Evolutionary conservation across 176 grass and related monocot species (phyloP).

Genomic region (Cenchrus purpureus): DNA sequence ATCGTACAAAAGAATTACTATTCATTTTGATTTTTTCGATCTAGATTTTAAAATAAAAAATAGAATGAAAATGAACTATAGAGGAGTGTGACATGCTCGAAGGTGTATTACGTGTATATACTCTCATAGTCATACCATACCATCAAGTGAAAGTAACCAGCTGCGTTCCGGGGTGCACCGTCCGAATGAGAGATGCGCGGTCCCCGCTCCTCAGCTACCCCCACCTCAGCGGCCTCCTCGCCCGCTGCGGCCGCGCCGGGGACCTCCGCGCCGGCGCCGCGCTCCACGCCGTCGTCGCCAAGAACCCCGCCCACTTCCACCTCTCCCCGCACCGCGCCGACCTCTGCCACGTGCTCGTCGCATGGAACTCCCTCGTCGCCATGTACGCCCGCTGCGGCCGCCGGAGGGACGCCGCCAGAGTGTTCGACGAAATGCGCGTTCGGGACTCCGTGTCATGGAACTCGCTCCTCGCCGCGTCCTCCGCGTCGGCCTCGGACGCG

Average conservation of each 20-base stretch:
- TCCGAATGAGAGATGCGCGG: constrained; percentile 41
- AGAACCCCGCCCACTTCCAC: constrained; percentile 46
- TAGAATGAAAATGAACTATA: too few species aligned
- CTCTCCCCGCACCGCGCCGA: constrained; percentile 2
- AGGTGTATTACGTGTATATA: too few species aligned
- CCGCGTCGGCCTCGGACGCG: constrained; percentile 29
- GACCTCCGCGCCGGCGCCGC: constrained; percentile 63
- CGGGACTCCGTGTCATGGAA: constrained; percentile 91
- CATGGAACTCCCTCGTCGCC: constrained; percentile 76
- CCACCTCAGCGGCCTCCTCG: constrained; percentile 63
- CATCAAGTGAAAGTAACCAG: background rate
- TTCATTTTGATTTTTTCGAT: too few species aligned
- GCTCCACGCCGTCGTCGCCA: constrained; percentile 67
- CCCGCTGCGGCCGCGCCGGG: constrained; percentile 61
- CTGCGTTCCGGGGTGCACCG: too few species aligned
- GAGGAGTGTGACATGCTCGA: too few species aligned
- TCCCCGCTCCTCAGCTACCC: constrained; percentile 49
- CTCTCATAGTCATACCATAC: too few species aligned
- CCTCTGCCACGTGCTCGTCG: constrained; percentile 41
- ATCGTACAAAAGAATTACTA: too few species aligned
- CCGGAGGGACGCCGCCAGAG: constrained; percentile 45
- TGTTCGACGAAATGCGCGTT: constrained; percentile 78
- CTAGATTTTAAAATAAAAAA: too few species aligned
- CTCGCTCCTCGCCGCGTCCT: constrained; percentile 60
- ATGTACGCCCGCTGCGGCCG: constrained; percentile 71